phyloP scores from a whole-genome alignment of 139 green algal genomes.

The Chara braunii region DNA sequence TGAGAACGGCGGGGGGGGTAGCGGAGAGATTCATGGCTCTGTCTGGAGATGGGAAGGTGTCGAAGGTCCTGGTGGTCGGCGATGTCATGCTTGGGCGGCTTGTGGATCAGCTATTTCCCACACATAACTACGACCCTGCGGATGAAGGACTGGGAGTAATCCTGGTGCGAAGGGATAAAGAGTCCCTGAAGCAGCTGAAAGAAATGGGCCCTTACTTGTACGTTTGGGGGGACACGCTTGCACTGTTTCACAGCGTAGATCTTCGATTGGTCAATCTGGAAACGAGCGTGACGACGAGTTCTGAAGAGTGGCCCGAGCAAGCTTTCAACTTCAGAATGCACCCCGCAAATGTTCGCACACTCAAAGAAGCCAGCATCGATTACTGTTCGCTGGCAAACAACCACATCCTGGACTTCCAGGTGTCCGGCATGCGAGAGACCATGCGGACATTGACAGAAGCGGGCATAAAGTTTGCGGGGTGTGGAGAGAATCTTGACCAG shows the following conservation, averaged over 20 bases:
- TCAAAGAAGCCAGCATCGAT: conserved; percentile 25
- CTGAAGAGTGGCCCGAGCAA: conserved; percentile 40
- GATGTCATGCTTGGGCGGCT: conserved; percentile 55
- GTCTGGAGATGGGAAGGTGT: too few relatives aligned
- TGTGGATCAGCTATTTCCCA: conserved; percentile 43
- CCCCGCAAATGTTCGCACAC: conserved; percentile 32
- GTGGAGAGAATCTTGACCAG: conserved; percentile 29
- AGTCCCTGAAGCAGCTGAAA: conserved; percentile 18
- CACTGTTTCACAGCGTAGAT: conserved; percentile 37
- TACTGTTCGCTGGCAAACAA: conserved; percentile 63
- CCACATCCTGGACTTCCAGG: conserved; percentile 53
- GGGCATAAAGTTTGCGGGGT: conserved; percentile 47
- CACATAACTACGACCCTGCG: conserved; percentile 4
- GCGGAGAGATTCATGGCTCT: too few relatives aligned
- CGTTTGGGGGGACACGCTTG: conserved; percentile 52
- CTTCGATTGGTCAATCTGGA: conserved; percentile 55
- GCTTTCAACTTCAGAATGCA: conserved; percentile 61
- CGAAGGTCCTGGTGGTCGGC: conserved; percentile 48
- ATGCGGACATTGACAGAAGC: conserved; percentile 25
- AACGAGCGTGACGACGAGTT: conserved; percentile 51
- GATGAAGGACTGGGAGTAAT: neutral
- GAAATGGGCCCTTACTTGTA: neutral
- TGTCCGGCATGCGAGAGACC: conserved; percentile 47
- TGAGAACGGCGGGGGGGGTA: too few relatives aligned
- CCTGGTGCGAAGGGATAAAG: neutral